Evolutionary conservation across 768 basidiomycete species (phyloP), one percentile per base, ranked within the genome.

Genomic region (Chalciporus piperatus): DNA sequence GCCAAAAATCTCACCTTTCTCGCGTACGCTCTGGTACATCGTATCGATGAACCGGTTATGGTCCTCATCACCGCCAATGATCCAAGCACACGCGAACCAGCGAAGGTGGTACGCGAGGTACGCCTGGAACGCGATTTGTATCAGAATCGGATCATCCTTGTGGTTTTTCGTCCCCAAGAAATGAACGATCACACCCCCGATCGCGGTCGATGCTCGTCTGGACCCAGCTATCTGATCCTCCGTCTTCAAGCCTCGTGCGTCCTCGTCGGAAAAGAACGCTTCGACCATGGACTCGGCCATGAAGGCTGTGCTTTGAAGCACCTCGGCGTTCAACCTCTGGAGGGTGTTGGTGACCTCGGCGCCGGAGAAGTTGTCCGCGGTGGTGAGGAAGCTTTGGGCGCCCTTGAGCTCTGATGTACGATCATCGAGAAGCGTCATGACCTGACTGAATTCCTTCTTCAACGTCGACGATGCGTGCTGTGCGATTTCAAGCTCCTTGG

Each of bases 261-360:
- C 32, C 12, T 27, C 20, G 33, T 60, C 65, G 13, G 67, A 63
- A 9, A 60, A 64, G 62, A 75, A 74, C 1, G 70, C 45, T 42
- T 79, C 78, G 2, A 76, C 71, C 50, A 81, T 70, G 30, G 72
- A 59, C 50, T 80, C 79, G 1, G 79, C 73, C 50, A 81, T 71
- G 49, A 67, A 70, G 0, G 76, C 75, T 2, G 79, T 75, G 14
- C 72, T 72, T 57, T 82, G 78, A 28, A 72, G 71, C 27, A 80
- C 76, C 51, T 74, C 74, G 7, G 74, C 62, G 45, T 81, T 77
- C n/a, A 83, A 61, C 14, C 67, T 65, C 42, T 74, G 70, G 13
- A 82, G 63, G 56, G 76, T 71, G 3, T 52, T 60, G 25, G 74
- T 65, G 13, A 81, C 72, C 28, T 84, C 79, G 6, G 72, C 72